A percentile compares a stretch with the other conserved stretches of the same genome.
Conservation (phyloP, 2,329 filamentous ascomycete genomes). For the Fusarium sp. region DNA sequence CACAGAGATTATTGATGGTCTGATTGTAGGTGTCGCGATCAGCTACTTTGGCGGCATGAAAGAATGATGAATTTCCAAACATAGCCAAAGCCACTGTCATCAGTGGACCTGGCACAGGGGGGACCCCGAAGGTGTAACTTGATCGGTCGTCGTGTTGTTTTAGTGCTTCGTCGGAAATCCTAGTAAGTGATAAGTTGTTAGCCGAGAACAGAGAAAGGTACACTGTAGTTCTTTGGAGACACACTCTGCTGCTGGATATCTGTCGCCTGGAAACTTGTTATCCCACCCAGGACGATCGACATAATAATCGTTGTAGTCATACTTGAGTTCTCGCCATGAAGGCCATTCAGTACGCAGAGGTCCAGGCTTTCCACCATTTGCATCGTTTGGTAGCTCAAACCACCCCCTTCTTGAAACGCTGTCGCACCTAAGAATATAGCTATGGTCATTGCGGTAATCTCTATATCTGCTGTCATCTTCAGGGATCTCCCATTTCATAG, state of each 20-base stretch:
- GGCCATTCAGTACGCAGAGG: slow-evolving; percentile 18
- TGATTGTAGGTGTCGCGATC: neutral
- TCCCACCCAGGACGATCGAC: accelerated
- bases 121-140: neutral
- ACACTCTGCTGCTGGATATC: neutral
- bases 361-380: neutral
- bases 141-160: too few species aligned
- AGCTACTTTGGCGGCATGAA: neutral
- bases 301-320: slow-evolving; percentile 7
- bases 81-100: slow-evolving; percentile 22
- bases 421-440: slow-evolving; percentile 14
- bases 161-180: neutral
- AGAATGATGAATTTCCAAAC: slow-evolving; percentile 22
- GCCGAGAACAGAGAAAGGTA: neutral
- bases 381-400: slow-evolving; percentile 27
- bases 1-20: neutral
- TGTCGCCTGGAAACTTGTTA: neutral
- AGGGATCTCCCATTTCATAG: neutral
- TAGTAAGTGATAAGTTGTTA: neutral
- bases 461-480: neutral
- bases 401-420: slow-evolving; percentile 30
- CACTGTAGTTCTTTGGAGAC: neutral
- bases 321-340: neutral
- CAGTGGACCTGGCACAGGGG: slow-evolving; percentile 9
- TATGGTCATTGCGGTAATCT: neutral